A percentile compares a stretch with the other conserved stretches of the same genome.
These are phyloP conservation scores for Aspergillus calidoustus DNA, from an alignment of 2,329 filamentous ascomycete species.

Conservation along the genomic window DNA sequence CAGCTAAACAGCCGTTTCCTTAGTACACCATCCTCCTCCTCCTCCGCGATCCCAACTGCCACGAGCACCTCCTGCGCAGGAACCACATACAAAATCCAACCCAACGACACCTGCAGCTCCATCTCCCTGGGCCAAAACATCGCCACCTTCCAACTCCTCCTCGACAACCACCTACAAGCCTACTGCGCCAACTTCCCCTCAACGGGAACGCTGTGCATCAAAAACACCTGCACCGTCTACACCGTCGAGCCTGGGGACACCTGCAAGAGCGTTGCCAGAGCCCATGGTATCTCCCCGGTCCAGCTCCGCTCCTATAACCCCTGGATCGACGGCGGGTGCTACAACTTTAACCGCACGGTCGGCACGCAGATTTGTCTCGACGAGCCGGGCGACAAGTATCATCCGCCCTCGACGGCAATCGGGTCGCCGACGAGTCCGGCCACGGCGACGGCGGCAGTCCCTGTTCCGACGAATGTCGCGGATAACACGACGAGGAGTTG, in stretches of 20 bases:
- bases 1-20: too few relatives aligned
- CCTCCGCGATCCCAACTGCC: too few relatives aligned
- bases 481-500: constrained; percentile 6
- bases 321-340: constrained; percentile 11
- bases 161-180: constrained; percentile 5
- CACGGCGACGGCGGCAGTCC: constrained; percentile 8
- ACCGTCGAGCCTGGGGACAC: constrained; percentile 14
- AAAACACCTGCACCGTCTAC: constrained; percentile 4
- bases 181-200: constrained; percentile 14
- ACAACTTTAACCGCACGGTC: constrained; percentile 8
- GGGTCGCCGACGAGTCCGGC: not conserved
- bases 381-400: too few relatives aligned
- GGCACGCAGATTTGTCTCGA: constrained; percentile 6
- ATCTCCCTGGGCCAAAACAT: constrained; percentile 14
- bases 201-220: constrained; percentile 5
- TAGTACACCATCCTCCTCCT: too few relatives aligned
- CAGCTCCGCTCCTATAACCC: constrained; percentile 21
- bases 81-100: constrained; percentile 5
- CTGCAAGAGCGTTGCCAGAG: constrained; percentile 12
- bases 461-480: constrained; percentile 15
- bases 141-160: constrained; percentile 9
- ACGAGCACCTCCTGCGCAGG: too few relatives aligned
- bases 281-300: constrained; percentile 11
- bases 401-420: too few relatives aligned
- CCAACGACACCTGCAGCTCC: constrained; percentile 16